Conservation (phyloP, 192 early-diverging fungal species). For the Funneliformis geosporum region DNA sequence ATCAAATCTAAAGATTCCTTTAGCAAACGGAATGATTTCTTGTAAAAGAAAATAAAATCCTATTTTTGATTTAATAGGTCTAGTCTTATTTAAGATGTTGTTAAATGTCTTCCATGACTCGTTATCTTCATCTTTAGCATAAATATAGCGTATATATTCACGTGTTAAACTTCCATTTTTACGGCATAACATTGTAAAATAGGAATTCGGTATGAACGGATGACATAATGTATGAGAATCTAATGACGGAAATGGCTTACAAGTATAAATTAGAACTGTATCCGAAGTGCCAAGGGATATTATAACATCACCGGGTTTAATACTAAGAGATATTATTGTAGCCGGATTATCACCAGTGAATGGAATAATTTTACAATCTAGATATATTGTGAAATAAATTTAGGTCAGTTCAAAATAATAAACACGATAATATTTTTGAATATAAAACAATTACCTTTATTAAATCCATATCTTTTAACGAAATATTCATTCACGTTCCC, state of each 20-base stretch:
- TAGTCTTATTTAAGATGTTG: slow-evolving; percentile 33
- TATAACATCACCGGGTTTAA: slow-evolving; percentile 56
- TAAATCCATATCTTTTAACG: slow-evolving; percentile 64
- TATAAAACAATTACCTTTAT: slow-evolving; percentile 43
- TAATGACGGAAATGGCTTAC: slow-evolving; percentile 32
- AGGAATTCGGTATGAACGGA: slow-evolving; percentile 58
- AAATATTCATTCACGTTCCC: slow-evolving; percentile 66
- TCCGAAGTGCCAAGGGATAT: slow-evolving; percentile 83
- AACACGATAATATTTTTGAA: not conserved
- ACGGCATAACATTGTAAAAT: slow-evolving; percentile 79
- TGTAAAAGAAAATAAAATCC: slow-evolving; percentile 76
- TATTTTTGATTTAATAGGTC: slow-evolving; percentile 23
- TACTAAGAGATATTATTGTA: slow-evolving; percentile 59
- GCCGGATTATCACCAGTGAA: slow-evolving; percentile 86
- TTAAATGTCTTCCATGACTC: slow-evolving; percentile 29
- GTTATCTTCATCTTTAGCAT: slow-evolving; percentile 41
- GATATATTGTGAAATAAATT: not conserved
- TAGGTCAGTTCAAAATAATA: not conserved
- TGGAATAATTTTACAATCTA: slow-evolving; percentile 59
- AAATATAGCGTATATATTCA: slow-evolving; percentile 64
- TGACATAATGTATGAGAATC: slow-evolving; percentile 54
- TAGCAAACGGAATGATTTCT: slow-evolving; percentile 75
- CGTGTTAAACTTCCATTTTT: slow-evolving; percentile 87
- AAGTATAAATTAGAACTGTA: slow-evolving; percentile 66
- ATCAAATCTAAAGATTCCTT: slow-evolving; percentile 67